phyloP scores from a whole-genome alignment of 2,329 filamentous ascomycete species.

The Coniochaeta sp. region DNA sequence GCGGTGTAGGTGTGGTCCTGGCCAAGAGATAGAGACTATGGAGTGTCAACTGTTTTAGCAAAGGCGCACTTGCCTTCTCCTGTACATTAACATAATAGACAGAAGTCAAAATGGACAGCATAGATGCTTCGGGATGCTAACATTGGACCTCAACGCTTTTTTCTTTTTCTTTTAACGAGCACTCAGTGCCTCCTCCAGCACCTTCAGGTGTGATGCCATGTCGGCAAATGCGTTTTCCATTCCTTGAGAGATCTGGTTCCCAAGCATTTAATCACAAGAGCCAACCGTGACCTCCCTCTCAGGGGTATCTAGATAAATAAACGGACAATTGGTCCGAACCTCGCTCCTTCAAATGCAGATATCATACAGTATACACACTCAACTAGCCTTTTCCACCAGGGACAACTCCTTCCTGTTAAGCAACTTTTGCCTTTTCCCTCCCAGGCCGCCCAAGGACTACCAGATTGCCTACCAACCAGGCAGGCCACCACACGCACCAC shows the following conservation, averaged over 20 bases:
- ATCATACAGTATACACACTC: not conserved
- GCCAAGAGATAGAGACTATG: not conserved
- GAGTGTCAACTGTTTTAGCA: not conserved
- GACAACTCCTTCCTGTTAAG: not conserved
- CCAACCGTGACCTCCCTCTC: not conserved
- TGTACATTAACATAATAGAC: not conserved
- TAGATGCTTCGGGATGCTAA: not conserved
- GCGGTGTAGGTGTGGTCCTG: conserved; percentile 32
- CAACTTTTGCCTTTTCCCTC: conserved; percentile 6
- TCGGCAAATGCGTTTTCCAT: not conserved
- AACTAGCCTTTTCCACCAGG: not conserved
- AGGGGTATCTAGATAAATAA: not conserved
- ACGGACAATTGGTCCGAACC: not conserved
- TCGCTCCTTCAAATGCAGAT: not conserved
- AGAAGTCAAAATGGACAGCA: not conserved
- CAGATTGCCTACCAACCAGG: conserved; percentile 65
- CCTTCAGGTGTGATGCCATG: not conserved
- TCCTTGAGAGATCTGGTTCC: not conserved
- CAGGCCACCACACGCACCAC: conserved; percentile 96
- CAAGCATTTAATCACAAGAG: not conserved
- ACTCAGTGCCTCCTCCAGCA: not conserved
- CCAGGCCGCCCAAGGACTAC: conserved; percentile 37
- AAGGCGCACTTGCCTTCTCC: not conserved
- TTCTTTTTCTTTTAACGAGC: no score
- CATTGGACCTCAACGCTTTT: not conserved